A percentile compares a stretch with the other conserved stretches of the same genome.
phyloP scores from a whole-genome alignment of 2,329 filamentous ascomycete species.

The Aureobasidium sp. region DNA sequence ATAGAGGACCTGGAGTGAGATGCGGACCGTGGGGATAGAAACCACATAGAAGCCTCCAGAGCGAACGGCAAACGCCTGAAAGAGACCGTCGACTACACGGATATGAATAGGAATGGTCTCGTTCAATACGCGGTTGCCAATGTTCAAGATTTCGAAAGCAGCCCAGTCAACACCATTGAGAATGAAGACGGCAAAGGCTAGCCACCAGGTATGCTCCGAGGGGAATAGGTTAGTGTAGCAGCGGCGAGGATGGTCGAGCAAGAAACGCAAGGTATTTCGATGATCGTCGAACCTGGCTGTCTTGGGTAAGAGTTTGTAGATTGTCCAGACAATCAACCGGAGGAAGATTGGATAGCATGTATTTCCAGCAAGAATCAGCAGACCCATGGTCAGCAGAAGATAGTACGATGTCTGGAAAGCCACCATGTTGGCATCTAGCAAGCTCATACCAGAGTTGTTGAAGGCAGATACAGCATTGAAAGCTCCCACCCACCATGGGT shows the following conservation, averaged over 20 bases:
- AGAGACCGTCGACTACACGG: conserved; percentile 48
- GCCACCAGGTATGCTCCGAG: conserved; percentile 49
- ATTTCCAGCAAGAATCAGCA: conserved; percentile 44
- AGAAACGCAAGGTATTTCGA: conserved; percentile 41
- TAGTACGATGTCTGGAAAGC: conserved; percentile 44
- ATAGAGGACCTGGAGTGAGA: conserved; percentile 49
- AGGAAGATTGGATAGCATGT: conserved; percentile 51
- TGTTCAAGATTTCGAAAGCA: conserved; percentile 45
- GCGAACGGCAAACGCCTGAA: conserved; percentile 47
- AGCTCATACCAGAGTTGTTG: conserved; percentile 62
- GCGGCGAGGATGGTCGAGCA: conserved; percentile 54
- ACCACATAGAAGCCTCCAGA: conserved; percentile 44
- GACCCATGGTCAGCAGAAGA: conserved; percentile 39
- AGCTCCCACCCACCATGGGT: conserved; percentile 59
- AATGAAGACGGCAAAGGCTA: conserved; percentile 41
- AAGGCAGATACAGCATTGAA: conserved; percentile 62
- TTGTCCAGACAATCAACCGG: conserved; percentile 49
- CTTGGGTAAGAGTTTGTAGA: conserved; percentile 39
- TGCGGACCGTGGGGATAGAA: conserved; percentile 37
- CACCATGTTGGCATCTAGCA: conserved; percentile 58
- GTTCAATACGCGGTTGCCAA: conserved; percentile 44
- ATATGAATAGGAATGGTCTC: conserved; percentile 33
- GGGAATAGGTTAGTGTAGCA: conserved; percentile 58
- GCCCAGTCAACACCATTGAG: conserved; percentile 48
- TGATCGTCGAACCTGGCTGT: conserved; percentile 31